Evolutionary conservation across 805 yeast genomes (phyloP), one percentile per base, ranked within the genome.

Genomic region (Cyberlindnera lachancei): DNA sequence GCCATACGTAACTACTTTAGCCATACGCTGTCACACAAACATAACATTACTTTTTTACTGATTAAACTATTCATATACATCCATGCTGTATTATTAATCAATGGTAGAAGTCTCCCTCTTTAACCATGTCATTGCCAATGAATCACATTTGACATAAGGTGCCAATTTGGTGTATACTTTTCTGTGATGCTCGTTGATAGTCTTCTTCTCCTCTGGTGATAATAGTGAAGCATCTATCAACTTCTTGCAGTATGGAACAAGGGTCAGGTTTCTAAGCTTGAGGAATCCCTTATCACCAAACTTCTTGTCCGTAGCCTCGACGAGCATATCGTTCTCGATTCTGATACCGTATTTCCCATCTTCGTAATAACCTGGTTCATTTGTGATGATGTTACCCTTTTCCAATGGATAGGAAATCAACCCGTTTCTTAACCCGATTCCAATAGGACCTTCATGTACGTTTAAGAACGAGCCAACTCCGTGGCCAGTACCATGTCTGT

Each of bases 401-500:
- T 66, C 58, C 29, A 71, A 55, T 6, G 86, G 75, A 27, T 68
- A 70, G 8, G 70, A 63, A 21, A 64, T 59, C 17, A 71, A 59
- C 12, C 68, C 61, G 17, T 63, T 58, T 47, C 67, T 64, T 51
- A 55, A 63, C 37, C 81, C 84, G 38, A 92, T 75, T 12, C 88
- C 94, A 34, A 90, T 70, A 2, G 97, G 97, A 0, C 94, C 92
- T 51, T 94, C 96, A 55, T 92, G 98, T 13, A 92, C 97, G 54
- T 81, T 80, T 28, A 94, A 73, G 53, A 70, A 90, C 15, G 88
- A 70, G 3, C 96, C 97, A n/a, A 92, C 82, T 5, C 98, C 98
- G 57, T 92, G 98, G 2, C 97, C 96, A 0, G 97, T 86, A 8
- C 98, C 97, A 57, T 92, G 98, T 41, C 79, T 73, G 54, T 83